Evolutionary conservation across 257 asterid genomes (phyloP).

Genomic region (Ophiorrhiza pumila): DNA sequence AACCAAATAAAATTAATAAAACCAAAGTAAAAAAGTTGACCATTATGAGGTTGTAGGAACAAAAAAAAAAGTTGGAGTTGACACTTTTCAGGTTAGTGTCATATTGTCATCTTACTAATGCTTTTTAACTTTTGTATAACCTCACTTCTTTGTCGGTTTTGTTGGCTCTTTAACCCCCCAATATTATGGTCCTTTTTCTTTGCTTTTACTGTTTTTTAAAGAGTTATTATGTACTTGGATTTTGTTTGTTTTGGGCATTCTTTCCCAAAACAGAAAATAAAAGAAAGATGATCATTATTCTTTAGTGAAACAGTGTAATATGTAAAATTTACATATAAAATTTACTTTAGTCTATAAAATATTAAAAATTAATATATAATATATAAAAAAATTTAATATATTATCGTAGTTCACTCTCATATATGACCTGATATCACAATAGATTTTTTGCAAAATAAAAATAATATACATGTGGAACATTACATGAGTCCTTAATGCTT

Average conservation of each 20-base stretch:
- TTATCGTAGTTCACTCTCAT: too few relatives aligned
- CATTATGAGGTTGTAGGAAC: not conserved
- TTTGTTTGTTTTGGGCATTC: not conserved
- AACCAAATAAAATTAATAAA: not conserved
- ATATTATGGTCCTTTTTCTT: not conserved
- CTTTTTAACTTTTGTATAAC: not conserved
- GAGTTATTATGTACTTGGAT: not conserved
- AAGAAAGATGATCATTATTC: too few relatives aligned
- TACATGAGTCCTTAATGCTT: too few relatives aligned
- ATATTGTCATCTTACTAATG: not conserved
- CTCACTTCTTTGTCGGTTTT: constrained; percentile 11
- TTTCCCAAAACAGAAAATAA: not conserved
- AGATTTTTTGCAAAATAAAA: too few relatives aligned
- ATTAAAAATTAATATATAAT: too few relatives aligned
- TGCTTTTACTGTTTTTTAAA: not conserved
- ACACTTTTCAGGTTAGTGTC: not conserved
- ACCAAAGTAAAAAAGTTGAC: not conserved
- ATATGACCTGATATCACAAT: too few relatives aligned
- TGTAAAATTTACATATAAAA: too few relatives aligned
- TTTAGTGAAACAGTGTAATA: too few relatives aligned
- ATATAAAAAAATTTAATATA: too few relatives aligned
- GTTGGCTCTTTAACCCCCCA: constrained; percentile 8
- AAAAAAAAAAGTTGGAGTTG: not conserved
- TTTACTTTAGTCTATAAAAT: too few relatives aligned
- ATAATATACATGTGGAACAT: too few relatives aligned